A percentile compares a stretch with the other conserved stretches of the same genome.
Evolutionary conservation across 495 filamentous ascomycete species (phyloP).

Genomic region (Mytilinidion resinicola): DNA sequence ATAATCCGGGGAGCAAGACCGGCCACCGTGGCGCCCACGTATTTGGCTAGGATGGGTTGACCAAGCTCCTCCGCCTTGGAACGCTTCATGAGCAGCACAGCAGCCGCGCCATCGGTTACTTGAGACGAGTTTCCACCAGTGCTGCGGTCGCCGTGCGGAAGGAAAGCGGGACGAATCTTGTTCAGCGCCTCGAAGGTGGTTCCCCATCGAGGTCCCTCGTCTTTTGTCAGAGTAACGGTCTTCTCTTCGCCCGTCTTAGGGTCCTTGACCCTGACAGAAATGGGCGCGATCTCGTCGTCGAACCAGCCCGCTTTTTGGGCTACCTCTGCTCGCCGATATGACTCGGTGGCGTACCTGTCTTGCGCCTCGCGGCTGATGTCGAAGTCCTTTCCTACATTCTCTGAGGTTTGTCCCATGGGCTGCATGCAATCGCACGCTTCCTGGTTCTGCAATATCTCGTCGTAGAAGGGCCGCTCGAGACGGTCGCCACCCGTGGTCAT

Average conservation of each 20-base stretch:
- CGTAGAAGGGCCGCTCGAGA: slow-evolving; percentile 66
- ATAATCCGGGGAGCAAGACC: slow-evolving; percentile 89
- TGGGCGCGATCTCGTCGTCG: slow-evolving; percentile 90
- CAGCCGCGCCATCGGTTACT: slow-evolving; percentile 91
- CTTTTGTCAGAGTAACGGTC: slow-evolving; percentile 68
- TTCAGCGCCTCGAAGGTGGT: slow-evolving; percentile 74
- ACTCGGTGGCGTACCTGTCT: slow-evolving; percentile 81
- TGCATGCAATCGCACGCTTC: slow-evolving; percentile 82
- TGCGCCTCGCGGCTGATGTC: slow-evolving; percentile 70
- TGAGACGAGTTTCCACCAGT: slow-evolving; percentile 96
- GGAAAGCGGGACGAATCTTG: slow-evolving; percentile 90
- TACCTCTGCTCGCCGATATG: slow-evolving; percentile 74
- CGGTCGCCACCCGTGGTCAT: slow-evolving; percentile 72
- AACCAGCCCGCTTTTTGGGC: slow-evolving; percentile 92
- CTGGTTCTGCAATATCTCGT: slow-evolving; percentile 64
- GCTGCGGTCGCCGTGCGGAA: slow-evolving; percentile 75
- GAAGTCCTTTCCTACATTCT: slow-evolving; percentile 94
- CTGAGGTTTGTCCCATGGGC: slow-evolving; percentile 95
- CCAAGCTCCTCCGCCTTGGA: slow-evolving; percentile 79
- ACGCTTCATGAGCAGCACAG: slow-evolving; percentile 88
- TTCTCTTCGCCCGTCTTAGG: slow-evolving; percentile 71
- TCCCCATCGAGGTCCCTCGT: slow-evolving; percentile 84
- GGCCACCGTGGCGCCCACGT: slow-evolving; percentile 82
- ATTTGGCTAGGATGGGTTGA: slow-evolving; percentile 92
- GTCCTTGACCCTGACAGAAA: slow-evolving; percentile 73